phyloP scores from a whole-genome alignment of 352 stramenopile genomes.

The Globisporangium canariense region DNA sequence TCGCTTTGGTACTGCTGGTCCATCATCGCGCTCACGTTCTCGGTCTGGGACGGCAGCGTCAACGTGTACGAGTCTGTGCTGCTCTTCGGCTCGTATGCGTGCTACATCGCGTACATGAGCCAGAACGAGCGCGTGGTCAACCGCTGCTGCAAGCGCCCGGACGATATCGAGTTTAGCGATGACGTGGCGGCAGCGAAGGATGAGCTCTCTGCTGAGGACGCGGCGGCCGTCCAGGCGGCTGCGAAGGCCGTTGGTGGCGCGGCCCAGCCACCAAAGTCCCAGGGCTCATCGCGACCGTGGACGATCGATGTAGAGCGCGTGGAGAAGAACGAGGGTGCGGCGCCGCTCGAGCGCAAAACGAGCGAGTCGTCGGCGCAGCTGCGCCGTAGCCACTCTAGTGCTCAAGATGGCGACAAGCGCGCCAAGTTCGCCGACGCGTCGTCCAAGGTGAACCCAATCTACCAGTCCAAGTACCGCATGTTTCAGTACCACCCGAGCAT shows the following conservation, averaged over 20 bases:
- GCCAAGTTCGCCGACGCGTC: slow-evolving; percentile 33
- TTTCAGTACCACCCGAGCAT: slow-evolving; percentile 54
- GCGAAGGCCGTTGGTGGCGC: not conserved
- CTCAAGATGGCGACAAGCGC: slow-evolving; percentile 10
- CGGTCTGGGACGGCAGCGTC: slow-evolving; percentile 61
- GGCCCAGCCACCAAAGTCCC: slow-evolving; percentile 6
- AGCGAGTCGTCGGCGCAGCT: slow-evolving; percentile 21
- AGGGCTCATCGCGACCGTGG: slow-evolving; percentile 25
- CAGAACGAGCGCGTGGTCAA: slow-evolving; percentile 61
- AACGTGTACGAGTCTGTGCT: slow-evolving; percentile 53
- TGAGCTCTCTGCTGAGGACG: slow-evolving; percentile 17
- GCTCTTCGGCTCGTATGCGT: slow-evolving; percentile 61
- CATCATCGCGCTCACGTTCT: slow-evolving; percentile 50
- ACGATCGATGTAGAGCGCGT: slow-evolving; percentile 34
- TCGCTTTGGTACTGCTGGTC: slow-evolving; percentile 73
- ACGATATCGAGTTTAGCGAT: slow-evolving; percentile 19
- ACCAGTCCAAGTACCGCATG: slow-evolving; percentile 69
- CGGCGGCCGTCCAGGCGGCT: slow-evolving; percentile 4
- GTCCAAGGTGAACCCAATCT: slow-evolving; percentile 46
- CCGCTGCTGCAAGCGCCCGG: slow-evolving; percentile 49
- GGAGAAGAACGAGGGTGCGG: not conserved
- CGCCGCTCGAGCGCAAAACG: slow-evolving; percentile 4
- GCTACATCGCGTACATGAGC: slow-evolving; percentile 78
- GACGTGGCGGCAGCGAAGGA: slow-evolving; percentile 14
- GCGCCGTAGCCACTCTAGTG: slow-evolving; percentile 3